Evolutionary conservation across 2,329 filamentous ascomycete genomes (phyloP).

Genomic region (Ophiognomonia clavigignenti-juglandacearum): DNA sequence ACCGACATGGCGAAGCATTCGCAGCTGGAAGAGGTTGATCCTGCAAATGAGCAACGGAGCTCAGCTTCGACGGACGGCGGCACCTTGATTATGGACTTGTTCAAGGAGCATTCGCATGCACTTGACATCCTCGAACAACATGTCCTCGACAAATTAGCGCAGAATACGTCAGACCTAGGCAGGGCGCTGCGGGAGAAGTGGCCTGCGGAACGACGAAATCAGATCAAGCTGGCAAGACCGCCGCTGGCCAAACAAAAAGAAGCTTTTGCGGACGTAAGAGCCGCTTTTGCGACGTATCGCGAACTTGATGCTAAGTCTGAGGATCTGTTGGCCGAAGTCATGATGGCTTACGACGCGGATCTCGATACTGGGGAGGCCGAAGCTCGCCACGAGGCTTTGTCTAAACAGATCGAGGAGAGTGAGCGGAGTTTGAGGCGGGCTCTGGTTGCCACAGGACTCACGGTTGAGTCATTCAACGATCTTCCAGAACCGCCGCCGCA

Average conservation of each 20-base stretch:
- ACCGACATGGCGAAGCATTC: neutral
- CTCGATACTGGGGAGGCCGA: conserved; percentile 50
- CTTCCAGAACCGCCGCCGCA: conserved; percentile 23
- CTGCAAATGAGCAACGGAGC: conserved; percentile 18
- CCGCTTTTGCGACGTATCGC: conserved; percentile 37
- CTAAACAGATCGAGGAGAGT: conserved; percentile 37
- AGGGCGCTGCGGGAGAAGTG: conserved; percentile 42
- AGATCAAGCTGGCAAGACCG: conserved; percentile 47
- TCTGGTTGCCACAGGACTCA: conserved; percentile 41
- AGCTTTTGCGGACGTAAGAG: conserved; percentile 35
- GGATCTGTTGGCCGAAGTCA: conserved; percentile 40
- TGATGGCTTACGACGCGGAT: conserved; percentile 45
- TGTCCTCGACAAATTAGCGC: conserved; percentile 37
- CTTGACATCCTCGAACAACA: conserved; percentile 29
- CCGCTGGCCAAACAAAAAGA: conserved; percentile 40
- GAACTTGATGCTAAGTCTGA: conserved; percentile 39
- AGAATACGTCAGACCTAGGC: conserved; percentile 44
- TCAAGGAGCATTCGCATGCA: conserved; percentile 29
- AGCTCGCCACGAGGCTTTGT: conserved; percentile 42
- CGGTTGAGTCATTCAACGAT: conserved; percentile 35
- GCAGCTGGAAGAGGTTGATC: conserved; percentile 8
- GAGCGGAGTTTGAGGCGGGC: conserved; percentile 37
- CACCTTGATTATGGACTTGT: conserved; percentile 29
- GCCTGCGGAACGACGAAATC: conserved; percentile 38
- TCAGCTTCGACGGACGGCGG: conserved; percentile 24